Evolutionary conservation across 2,329 filamentous ascomycete genomes (phyloP), one percentile per base, ranked within the genome.

Genomic region (Aquanectria penicillioides): DNA sequence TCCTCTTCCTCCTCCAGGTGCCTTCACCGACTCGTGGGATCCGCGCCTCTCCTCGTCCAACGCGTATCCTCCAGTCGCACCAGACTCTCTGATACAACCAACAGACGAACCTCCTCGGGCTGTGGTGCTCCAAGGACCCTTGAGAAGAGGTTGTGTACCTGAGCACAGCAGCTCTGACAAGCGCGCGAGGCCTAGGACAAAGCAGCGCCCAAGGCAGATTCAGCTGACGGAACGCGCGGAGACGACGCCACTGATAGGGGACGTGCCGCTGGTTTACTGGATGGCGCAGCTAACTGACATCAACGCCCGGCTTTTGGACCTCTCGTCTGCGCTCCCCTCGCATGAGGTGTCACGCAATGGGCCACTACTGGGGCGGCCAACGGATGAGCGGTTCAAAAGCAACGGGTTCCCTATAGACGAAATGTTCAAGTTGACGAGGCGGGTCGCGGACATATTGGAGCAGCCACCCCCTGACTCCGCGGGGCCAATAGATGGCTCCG

Each of bases 281-380:
- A 78, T 78, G 76, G 72, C 75, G 59, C 74, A 75, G 59, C 68
- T 79, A 53, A 74, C 73, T 22, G 71, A 76, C 43, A 72, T 78
- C 61, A 77, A 77, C 63, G 68, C 74, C 50, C 69, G 73, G 20
- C 69, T 79, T 8, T 70, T 76, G 65, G 74, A 74, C 62, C 73
- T 79, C n/a, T 69, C 73, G 38, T 71, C 73, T 12, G 64, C 67
- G 29, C 61, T 78, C 28, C 73, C 69, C 52, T 68, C 68, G 31
- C 63, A 68, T 34, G 66, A 70, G n/a, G 51, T 55, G 36, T 57
- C 52, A 5, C 62, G 62, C 25, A 66, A 64, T 23, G 69, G 64
- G 5, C 62, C 61, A 0, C 53, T 61, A 1, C 41, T 67, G 5
- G 49, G 54, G 12, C 56, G 56, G 33, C 71, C 68, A 11, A 57